phyloP scores from a whole-genome alignment of 331 rosid genomes.

The Telfairia occidentalis region DNA sequence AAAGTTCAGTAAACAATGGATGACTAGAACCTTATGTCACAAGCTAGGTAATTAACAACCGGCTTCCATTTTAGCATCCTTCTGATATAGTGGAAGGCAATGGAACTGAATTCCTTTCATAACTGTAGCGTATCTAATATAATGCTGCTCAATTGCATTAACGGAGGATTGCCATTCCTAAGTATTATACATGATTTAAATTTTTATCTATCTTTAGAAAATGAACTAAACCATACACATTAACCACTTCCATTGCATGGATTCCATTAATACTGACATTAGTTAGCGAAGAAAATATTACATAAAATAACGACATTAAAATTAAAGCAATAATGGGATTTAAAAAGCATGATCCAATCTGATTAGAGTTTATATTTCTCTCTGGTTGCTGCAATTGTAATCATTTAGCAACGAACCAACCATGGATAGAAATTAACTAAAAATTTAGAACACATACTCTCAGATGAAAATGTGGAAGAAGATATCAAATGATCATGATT shows the following conservation, averaged over 20 bases:
- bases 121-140: background rate
- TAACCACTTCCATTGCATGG: background rate
- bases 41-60: background rate
- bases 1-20: background rate
- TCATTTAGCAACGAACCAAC: background rate
- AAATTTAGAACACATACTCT: background rate
- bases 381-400: background rate
- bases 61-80: background rate
- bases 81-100: background rate
- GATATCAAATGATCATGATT: background rate
- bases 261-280: background rate
- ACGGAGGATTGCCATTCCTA: background rate
- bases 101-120: background rate
- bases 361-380: background rate
- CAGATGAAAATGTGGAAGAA: background rate
- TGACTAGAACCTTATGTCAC: background rate
- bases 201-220: background rate
- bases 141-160: background rate
- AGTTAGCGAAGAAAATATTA: background rate
- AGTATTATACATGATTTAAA: background rate
- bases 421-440: background rate
- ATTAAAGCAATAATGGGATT: background rate
- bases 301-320: background rate
- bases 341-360: background rate
- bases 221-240: background rate